Evolutionary conservation across 2,329 filamentous ascomycete genomes (phyloP).

Genomic region (Aureobasidium sp.): DNA sequence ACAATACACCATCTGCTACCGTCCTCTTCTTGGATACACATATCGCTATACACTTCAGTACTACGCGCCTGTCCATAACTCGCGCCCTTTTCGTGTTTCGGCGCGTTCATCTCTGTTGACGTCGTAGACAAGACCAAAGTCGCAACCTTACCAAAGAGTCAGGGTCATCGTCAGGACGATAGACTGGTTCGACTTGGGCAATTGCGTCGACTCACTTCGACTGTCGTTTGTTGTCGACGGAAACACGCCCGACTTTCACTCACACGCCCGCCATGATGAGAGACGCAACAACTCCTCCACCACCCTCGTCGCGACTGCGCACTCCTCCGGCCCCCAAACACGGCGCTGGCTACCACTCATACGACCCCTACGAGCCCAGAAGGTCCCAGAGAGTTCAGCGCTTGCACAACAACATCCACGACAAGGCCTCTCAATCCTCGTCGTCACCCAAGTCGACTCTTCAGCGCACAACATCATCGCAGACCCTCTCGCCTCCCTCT

Average conservation of each 20-base stretch:
- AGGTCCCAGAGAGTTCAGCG: constrained; percentile 55
- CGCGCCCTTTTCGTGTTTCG: constrained; percentile 6
- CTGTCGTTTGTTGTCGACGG: background rate
- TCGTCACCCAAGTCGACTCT: constrained; percentile 20
- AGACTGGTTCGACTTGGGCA: background rate
- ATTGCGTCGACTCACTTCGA: background rate
- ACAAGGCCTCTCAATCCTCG: background rate
- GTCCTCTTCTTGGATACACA: background rate
- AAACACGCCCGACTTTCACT: constrained; percentile 3
- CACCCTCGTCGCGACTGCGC: constrained; percentile 55
- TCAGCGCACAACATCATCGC: constrained; percentile 34
- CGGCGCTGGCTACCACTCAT: constrained; percentile 57
- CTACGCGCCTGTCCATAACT: background rate
- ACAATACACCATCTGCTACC: background rate
- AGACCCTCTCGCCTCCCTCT: constrained; percentile 36
- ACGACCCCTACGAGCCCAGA: constrained; percentile 65
- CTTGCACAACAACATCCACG: constrained; percentile 7
- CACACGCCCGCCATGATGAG: constrained; percentile 1
- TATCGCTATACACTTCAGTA: background rate
- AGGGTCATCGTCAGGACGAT: constrained; percentile 12
- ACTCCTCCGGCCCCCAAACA: constrained; percentile 64
- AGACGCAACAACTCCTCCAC: constrained; percentile 44
- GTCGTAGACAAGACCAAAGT: background rate
- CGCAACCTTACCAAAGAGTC: background rate
- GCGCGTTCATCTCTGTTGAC: background rate